These are phyloP conservation scores for Trametes cubensis DNA, from an alignment of 768 basidiomycete species.

Conservation along the genomic window DNA sequence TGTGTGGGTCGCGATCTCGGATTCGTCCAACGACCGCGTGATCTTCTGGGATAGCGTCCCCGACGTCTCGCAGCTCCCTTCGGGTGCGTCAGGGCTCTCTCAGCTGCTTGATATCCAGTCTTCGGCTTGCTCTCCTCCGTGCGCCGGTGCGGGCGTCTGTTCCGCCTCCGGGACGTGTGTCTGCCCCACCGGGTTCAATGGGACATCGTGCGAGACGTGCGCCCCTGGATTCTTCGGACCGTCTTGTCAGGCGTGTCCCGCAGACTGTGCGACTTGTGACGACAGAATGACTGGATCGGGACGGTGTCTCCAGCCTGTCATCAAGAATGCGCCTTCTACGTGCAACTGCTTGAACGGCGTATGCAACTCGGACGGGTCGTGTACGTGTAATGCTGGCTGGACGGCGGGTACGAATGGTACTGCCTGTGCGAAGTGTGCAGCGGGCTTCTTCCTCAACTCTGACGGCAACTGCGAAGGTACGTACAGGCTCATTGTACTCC, in stretches of 20 bases:
- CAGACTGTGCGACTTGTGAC: slow-evolving; percentile 71
- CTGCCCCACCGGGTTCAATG: slow-evolving; percentile 76
- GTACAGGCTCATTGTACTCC: slow-evolving; percentile 23
- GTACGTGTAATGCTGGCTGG: slow-evolving; percentile 80
- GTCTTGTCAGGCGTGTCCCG: slow-evolving; percentile 68
- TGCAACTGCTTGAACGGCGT: slow-evolving; percentile 86
- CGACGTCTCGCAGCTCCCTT: slow-evolving; percentile 70
- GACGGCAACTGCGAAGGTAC: slow-evolving; percentile 75
- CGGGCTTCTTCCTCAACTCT: slow-evolving; percentile 73
- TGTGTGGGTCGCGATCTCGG: slow-evolving; percentile 67
- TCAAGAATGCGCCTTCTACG: slow-evolving; percentile 56
- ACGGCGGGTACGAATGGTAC: slow-evolving; percentile 70
- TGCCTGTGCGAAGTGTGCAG: slow-evolving; percentile 71
- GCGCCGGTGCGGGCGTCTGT: slow-evolving; percentile 74
- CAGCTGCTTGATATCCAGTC: slow-evolving; percentile 78
- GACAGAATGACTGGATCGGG: slow-evolving; percentile 81
- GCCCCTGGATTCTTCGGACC: slow-evolving; percentile 75
- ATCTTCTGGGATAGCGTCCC: slow-evolving; percentile 82
- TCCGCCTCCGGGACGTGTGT: slow-evolving; percentile 68
- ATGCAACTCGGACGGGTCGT: slow-evolving; percentile 69
- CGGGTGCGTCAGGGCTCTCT: slow-evolving; percentile 43
- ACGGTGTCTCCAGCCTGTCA: slow-evolving; percentile 57
- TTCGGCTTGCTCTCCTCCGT: slow-evolving; percentile 72
- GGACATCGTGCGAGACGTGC: slow-evolving; percentile 80
- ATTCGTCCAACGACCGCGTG: slow-evolving; percentile 56